phyloP scores from a whole-genome alignment of 176 grass and related monocot species.

The Zoysia japonica region DNA sequence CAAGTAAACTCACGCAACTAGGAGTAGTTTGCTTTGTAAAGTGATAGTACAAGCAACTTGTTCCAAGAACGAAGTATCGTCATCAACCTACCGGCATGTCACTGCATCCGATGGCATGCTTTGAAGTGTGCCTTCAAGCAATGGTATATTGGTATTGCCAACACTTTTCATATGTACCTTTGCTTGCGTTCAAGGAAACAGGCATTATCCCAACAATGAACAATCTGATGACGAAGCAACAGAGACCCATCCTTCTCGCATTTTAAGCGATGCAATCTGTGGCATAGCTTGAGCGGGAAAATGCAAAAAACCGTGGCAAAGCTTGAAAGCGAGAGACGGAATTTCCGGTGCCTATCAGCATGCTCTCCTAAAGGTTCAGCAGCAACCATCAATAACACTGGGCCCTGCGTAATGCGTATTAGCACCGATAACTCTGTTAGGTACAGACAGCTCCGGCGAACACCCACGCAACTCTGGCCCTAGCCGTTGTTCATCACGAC shows the following conservation, averaged over 20 bases:
- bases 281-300: neutral
- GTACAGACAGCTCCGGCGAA: neutral
- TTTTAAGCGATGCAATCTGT: neutral
- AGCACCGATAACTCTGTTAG: neutral
- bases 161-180: neutral
- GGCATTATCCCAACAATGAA: neutral
- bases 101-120: neutral
- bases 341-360: neutral
- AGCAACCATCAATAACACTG: conserved; percentile 7
- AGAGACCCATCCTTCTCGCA: neutral
- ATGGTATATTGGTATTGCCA: neutral
- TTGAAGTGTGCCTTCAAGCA: neutral
- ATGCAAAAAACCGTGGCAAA: neutral
- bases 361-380: neutral
- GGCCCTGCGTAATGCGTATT: neutral
- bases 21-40: neutral
- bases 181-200: neutral
- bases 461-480: neutral
- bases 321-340: neutral
- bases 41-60: neutral
- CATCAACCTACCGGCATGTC: neutral
- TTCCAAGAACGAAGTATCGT: neutral
- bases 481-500: neutral
- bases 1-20: neutral
- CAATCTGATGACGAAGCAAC: neutral